These are phyloP conservation scores for Prunus padus DNA, from an alignment of 306 rosid species.

Conservation along the genomic window DNA sequence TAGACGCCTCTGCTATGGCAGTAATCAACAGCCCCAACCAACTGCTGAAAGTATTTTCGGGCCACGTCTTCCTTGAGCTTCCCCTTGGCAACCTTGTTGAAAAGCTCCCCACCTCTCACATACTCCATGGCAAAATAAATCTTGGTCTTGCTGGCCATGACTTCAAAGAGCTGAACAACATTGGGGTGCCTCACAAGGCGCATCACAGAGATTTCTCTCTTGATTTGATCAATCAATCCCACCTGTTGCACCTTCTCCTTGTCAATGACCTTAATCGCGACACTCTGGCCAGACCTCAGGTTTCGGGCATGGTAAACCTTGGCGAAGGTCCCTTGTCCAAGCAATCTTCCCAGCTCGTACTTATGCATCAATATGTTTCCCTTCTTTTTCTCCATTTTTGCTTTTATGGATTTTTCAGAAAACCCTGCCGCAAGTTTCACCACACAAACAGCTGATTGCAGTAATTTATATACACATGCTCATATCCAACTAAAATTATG, in stretches of 20 bases:
- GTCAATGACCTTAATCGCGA: constrained; percentile 54
- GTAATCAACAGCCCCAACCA: constrained; percentile 56
- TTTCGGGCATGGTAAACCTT: constrained; percentile 54
- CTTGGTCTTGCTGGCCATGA: constrained; percentile 68
- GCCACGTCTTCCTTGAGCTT: constrained; percentile 53
- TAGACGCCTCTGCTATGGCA: constrained; percentile 62
- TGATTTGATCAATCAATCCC: constrained; percentile 58
- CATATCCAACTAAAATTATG: neutral
- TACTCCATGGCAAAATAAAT: constrained; percentile 62
- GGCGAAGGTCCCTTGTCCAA: constrained; percentile 62
- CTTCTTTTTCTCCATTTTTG: constrained; percentile 31
- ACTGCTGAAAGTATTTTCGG: constrained; percentile 60
- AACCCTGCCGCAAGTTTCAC: neutral
- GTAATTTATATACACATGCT: neutral
- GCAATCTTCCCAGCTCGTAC: constrained; percentile 52
- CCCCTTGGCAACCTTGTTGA: constrained; percentile 47
- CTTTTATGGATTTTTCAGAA: neutral
- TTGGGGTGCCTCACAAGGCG: constrained; percentile 51
- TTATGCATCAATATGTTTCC: constrained; percentile 40
- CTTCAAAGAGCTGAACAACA: constrained; percentile 59
- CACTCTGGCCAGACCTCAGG: constrained; percentile 39
- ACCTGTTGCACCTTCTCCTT: constrained; percentile 43
- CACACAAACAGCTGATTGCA: neutral
- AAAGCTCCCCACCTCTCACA: constrained; percentile 66
- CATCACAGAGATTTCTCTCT: constrained; percentile 60